Conservation (phyloP, 164 flowering plant species). For the Pachysandra terminalis region DNA sequence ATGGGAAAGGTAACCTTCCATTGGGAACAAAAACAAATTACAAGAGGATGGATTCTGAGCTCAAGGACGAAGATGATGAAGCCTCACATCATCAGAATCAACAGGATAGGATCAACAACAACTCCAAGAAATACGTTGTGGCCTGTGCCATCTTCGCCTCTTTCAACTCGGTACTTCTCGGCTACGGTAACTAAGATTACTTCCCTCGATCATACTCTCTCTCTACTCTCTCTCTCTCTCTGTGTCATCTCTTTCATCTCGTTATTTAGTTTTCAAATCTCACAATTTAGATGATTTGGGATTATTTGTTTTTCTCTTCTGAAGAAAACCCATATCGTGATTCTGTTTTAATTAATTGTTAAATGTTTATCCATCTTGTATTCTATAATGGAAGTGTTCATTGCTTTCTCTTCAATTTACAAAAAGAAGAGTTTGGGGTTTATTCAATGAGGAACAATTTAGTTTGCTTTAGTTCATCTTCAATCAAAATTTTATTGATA, state of each 20-base stretch:
- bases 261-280: too few species aligned
- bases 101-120: constrained; percentile 22
- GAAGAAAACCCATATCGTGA: background rate
- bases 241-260: too few species aligned
- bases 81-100: constrained; percentile 19
- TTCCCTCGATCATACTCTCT: too few species aligned
- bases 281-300: background rate
- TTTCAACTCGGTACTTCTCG: constrained; percentile 72
- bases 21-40: constrained; percentile 54
- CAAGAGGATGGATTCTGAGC: constrained; percentile 55
- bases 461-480: too few species aligned
- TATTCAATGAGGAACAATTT: too few species aligned
- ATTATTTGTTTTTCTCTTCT: background rate
- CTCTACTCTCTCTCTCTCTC: too few species aligned
- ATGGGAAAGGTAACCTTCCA: constrained; percentile 34
- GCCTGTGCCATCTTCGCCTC: constrained; percentile 79
- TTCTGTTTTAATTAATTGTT: too few species aligned
- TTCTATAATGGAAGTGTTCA: too few species aligned
- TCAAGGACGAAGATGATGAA: constrained; percentile 29
- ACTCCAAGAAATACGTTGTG: constrained; percentile 54
- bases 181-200: constrained; percentile 64
- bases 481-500: too few species aligned
- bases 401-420: too few species aligned
- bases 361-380: too few species aligned
- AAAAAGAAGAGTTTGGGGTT: too few species aligned